A percentile compares a stretch with the other conserved stretches of the same genome.
Evolutionary conservation across 1,284 basidiomycete genomes (phyloP).

Genomic region (Trametes pubescens): DNA sequence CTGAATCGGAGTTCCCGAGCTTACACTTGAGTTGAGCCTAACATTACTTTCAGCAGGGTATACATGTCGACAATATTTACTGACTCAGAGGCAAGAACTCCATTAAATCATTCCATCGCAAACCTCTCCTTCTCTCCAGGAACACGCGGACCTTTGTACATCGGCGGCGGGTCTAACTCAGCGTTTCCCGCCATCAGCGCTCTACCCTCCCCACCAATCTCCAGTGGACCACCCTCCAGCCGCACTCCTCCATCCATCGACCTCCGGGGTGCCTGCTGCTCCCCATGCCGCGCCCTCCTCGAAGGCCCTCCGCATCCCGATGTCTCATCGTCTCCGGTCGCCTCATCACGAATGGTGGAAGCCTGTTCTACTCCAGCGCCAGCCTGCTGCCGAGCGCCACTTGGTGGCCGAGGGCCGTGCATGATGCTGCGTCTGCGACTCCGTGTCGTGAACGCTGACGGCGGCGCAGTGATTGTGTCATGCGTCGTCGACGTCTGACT

Average conservation of each 20-base stretch:
- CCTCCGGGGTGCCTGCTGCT: background rate
- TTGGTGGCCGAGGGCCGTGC: background rate
- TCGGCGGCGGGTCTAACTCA: background rate
- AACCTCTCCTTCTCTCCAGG: background rate
- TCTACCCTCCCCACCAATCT: background rate
- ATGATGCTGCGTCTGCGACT: background rate
- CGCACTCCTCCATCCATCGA: constrained; percentile 6
- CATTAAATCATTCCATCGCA: too few relatives aligned
- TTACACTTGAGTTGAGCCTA: too few relatives aligned
- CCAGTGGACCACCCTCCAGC: background rate
- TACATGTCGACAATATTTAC: too few relatives aligned
- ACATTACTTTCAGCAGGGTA: too few relatives aligned
- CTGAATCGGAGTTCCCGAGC: too few relatives aligned
- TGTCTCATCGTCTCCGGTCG: background rate
- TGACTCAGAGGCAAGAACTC: too few relatives aligned
- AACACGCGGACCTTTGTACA: background rate
- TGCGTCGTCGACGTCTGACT: background rate
- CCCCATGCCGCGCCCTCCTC: background rate
- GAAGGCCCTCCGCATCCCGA: too few relatives aligned
- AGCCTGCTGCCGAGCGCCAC: background rate
- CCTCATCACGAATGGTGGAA: background rate
- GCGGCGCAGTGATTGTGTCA: constrained; percentile 2
- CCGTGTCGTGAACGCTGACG: constrained; percentile 4
- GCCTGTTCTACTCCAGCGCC: background rate
- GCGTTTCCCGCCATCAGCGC: background rate